These are phyloP conservation scores for Pleurotus cornucopiae DNA, from an alignment of 768 basidiomycete genomes.

Conservation along the genomic window DNA sequence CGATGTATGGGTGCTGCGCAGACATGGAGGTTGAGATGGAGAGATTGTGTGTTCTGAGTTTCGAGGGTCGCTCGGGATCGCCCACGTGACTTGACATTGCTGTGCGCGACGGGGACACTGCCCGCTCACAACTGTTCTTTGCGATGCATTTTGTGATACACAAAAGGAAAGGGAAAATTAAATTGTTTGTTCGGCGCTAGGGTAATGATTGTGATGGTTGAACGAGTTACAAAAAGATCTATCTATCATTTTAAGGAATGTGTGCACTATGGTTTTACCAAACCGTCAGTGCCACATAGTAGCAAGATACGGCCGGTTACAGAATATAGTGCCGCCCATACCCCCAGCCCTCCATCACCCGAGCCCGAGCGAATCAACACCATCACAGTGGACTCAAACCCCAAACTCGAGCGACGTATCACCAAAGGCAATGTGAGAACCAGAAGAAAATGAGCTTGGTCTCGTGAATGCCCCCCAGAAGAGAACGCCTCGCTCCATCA, in stretches of 20 bases:
- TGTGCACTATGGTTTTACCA: conserved; percentile 80
- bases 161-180: no score
- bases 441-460: conserved; percentile 34
- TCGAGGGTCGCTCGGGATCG: background rate
- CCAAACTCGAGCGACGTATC: conserved; percentile 14
- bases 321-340: conserved; percentile 73
- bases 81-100: conserved; percentile 3
- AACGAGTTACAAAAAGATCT: no score
- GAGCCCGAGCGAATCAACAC: conserved; percentile 44
- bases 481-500: conserved; percentile 67
- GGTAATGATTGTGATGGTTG: background rate
- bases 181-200: background rate
- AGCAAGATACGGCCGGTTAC: conserved; percentile 71
- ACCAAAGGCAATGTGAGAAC: conserved; percentile 12
- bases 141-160: background rate
- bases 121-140: background rate
- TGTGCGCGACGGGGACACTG: background rate
- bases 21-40: conserved; percentile 4
- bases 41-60: background rate
- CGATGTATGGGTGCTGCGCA: conserved; percentile 21
- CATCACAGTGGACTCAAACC: conserved; percentile 42
- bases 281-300: conserved; percentile 82
- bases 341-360: conserved; percentile 38
- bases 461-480: conserved; percentile 33
- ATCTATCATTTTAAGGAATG: conserved; percentile 26